Evolutionary conservation across 2,329 filamentous ascomycete species (phyloP).

Genomic region (Chalaropsis thielavioides): DNA sequence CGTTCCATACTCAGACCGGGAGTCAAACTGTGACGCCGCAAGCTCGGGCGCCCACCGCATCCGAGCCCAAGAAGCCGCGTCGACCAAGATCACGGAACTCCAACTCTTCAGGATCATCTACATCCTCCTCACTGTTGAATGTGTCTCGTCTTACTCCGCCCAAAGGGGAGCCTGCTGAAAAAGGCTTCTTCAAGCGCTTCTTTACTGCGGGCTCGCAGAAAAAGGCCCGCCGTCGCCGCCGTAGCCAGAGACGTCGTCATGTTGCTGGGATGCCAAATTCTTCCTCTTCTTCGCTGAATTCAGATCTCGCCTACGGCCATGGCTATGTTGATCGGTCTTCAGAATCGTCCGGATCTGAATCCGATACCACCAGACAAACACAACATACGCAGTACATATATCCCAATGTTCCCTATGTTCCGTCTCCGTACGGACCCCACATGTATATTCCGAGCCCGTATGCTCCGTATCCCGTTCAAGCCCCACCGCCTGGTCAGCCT

Average conservation of each 20-base stretch:
- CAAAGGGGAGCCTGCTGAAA: slow-evolving; percentile 28
- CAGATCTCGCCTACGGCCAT: slow-evolving; percentile 52
- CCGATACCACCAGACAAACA: slow-evolving; percentile 5
- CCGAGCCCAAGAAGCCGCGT: background rate
- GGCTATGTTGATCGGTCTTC: slow-evolving; percentile 37
- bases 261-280: slow-evolving; percentile 43
- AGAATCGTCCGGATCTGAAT: slow-evolving; percentile 11
- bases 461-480: background rate
- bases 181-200: slow-evolving; percentile 47
- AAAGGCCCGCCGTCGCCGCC: slow-evolving; percentile 29
- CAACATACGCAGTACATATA: slow-evolving; percentile 12
- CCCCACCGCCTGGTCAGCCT: background rate
- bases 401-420: slow-evolving; percentile 5
- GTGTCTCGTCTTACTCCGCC: slow-evolving; percentile 42
- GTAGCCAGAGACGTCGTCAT: slow-evolving; percentile 33
- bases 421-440: background rate
- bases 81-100: slow-evolving; percentile 18
- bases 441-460: background rate
- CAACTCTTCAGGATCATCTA: slow-evolving; percentile 33
- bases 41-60: background rate
- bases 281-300: slow-evolving; percentile 53
- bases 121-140: slow-evolving; percentile 48
- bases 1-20: slow-evolving; percentile 9
- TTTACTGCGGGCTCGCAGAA: slow-evolving; percentile 42
- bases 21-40: background rate